phyloP scores from a whole-genome alignment of 768 basidiomycete species.

The Mycena vulgaris region DNA sequence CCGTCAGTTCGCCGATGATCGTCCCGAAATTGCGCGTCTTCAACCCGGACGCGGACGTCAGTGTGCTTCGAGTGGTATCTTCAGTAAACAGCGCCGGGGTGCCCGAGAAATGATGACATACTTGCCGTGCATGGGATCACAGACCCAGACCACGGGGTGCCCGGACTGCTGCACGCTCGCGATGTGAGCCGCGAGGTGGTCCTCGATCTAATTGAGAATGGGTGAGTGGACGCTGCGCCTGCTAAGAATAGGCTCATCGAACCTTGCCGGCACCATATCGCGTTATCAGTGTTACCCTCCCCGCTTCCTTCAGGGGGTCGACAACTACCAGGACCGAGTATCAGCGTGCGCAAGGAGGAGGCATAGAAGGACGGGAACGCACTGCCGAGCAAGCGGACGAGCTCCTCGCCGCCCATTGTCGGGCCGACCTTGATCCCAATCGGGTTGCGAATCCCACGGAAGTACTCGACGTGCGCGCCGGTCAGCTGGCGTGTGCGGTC shows the following conservation, averaged over 20 bases:
- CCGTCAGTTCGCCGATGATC: slow-evolving; percentile 89
- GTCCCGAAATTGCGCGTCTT: slow-evolving; percentile 94
- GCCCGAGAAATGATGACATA: slow-evolving; percentile 67
- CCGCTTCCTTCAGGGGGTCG: slow-evolving; percentile 87
- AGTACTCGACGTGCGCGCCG: slow-evolving; percentile 97
- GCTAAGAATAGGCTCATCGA: background rate
- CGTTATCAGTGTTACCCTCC: slow-evolving; percentile 91
- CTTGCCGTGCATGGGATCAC: slow-evolving; percentile 99
- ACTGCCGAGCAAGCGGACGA: slow-evolving; percentile 85
- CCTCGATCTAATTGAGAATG: slow-evolving; percentile 68
- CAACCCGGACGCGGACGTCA: slow-evolving; percentile 82
- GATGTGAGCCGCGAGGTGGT: slow-evolving; percentile 86
- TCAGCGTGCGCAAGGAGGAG: background rate
- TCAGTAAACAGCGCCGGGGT: no score
- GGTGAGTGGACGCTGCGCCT: background rate
- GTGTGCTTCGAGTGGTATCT: slow-evolving; percentile 77
- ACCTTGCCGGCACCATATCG: slow-evolving; percentile 94
- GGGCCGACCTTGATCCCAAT: slow-evolving; percentile 98
- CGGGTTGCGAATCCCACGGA: slow-evolving; percentile 92
- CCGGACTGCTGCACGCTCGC: slow-evolving; percentile 81
- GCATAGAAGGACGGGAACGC: slow-evolving; percentile 44
- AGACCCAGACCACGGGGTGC: slow-evolving; percentile 95
- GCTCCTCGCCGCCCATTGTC: slow-evolving; percentile 83
- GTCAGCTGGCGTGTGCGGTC: slow-evolving; percentile 94
- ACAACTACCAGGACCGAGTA: slow-evolving; percentile 72